Base-by-base conservation (phyloP, 108 stramenopile genomes). In the Nitzschia sp. region DNA sequence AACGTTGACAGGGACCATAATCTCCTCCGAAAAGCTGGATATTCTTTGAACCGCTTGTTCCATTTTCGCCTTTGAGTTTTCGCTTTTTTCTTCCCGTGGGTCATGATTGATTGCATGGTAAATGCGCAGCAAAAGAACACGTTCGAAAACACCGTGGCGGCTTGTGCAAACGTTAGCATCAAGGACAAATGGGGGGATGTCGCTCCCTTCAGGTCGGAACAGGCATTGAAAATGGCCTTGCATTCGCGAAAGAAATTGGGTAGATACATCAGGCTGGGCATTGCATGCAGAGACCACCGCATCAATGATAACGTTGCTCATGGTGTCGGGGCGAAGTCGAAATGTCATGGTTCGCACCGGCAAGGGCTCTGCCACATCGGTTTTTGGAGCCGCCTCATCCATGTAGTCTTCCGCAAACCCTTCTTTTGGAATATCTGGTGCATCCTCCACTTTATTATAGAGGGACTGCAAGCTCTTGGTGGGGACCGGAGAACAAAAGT, bases 341-440 rank as follows among this genome's bases (percentile, higher is more conserved):
- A 62, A 43, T n/a, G 61, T 46, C 41, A 62, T 62, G 24, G 61
- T 62, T 8, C 61, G 41, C 1, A 62, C 61, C 1, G 61, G 61
- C 19, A 62, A n/a, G 12, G 57, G 12, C 12, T 24, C 53, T 7
- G 20, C 3, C 3, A 24, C 48, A 50, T n/a, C 48, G 15, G 3
- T 17, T 50, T n/a, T 17, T 50, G 48, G 19, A 5, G 48, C 19
- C 48, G 53, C 25, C 22, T 21, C 22, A 54, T 21, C 3, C 12
- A 22, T 12, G 12, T 0, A 3, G 22, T 12, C 11, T 54, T 21
- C 20, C 21, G 10, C 22, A 54, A 54, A 20, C 25, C 11, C 22
- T 54, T 20, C 20, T 21, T 12, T 21, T 54, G 20, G 21, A 22
- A 22, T 21, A 0, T 22, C n/a, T 2, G 22, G 12, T 12, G 53